A percentile compares a stretch with the other conserved stretches of the same genome.
phyloP scores from a whole-genome alignment of 495 filamentous ascomycete species.

The Trichoderma orchidacearum region DNA sequence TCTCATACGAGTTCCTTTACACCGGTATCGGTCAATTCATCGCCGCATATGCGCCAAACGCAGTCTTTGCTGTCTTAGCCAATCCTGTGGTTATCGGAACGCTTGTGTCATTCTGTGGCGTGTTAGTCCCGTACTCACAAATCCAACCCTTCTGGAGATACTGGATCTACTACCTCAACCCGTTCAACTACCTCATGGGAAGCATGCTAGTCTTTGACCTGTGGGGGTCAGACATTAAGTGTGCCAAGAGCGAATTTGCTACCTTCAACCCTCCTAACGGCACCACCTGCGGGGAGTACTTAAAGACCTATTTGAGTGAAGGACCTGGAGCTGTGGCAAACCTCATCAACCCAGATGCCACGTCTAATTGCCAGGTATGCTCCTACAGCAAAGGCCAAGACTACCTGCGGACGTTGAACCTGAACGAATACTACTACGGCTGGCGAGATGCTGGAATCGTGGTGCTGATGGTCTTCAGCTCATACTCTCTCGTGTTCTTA shows the following conservation, averaged over 20 bases:
- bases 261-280: constrained; percentile 51
- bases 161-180: constrained; percentile 68
- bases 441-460: constrained; percentile 48
- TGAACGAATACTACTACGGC: constrained; percentile 41
- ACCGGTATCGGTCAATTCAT: constrained; percentile 75
- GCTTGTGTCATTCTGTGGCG: constrained; percentile 62
- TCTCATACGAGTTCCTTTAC: constrained; percentile 66
- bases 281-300: constrained; percentile 49
- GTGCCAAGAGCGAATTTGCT: constrained; percentile 45
- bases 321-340: constrained; percentile 35
- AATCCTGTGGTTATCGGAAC: constrained; percentile 69
- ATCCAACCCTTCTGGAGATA: constrained; percentile 65
- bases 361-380: constrained; percentile 59
- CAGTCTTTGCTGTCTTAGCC: constrained; percentile 46
- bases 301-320: constrained; percentile 30
- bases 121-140: constrained; percentile 46
- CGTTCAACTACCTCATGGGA: constrained; percentile 56
- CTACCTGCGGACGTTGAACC: constrained; percentile 56
- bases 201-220: constrained; percentile 55
- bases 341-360: constrained; percentile 43
- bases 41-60: constrained; percentile 64
- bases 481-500: constrained; percentile 14
- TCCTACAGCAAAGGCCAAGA: constrained; percentile 49
- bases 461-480: constrained; percentile 17
- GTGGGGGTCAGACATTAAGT: constrained; percentile 39